These are phyloP conservation scores for Podospora didyma DNA, from an alignment of 495 filamentous ascomycete species.

Conservation along the genomic window DNA sequence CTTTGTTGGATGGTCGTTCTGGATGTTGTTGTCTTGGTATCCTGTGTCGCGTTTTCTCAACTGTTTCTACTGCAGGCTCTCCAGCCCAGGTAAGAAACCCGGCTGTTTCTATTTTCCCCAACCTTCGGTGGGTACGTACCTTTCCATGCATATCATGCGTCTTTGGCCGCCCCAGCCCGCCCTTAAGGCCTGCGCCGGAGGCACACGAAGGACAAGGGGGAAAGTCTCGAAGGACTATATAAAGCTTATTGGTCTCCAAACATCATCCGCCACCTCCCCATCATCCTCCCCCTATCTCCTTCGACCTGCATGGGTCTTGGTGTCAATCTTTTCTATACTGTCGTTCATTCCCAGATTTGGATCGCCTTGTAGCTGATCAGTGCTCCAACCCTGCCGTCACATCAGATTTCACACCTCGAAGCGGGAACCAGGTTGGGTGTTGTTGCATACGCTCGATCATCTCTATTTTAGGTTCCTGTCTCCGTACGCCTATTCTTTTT, in stretches of 20 bases:
- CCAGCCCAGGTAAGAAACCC: too few species aligned
- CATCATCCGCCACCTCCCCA: background rate
- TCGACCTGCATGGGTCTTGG: constrained; percentile 2
- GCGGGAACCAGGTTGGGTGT: background rate
- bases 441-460: background rate
- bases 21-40: constrained; percentile 4
- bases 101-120: constrained; percentile 3
- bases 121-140: background rate
- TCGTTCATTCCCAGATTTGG: constrained; percentile 7
- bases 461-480: background rate
- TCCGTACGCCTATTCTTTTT: background rate
- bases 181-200: too few species aligned
- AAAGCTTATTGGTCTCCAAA: constrained; percentile 1
- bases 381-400: constrained; percentile 4
- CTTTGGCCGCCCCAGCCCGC: constrained; percentile 7
- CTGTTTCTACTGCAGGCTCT: background rate
- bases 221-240: background rate
- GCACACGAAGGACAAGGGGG: too few species aligned
- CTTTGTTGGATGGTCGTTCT: background rate
- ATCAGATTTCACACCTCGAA: background rate
- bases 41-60: background rate
- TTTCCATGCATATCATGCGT: constrained; percentile 20
- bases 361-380: constrained; percentile 9
- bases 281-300: background rate
- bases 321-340: constrained; percentile 8